Evolutionary conservation across 2,329 filamentous ascomycete species (phyloP).

Genomic region (Neopestalotiopsis rosae): DNA sequence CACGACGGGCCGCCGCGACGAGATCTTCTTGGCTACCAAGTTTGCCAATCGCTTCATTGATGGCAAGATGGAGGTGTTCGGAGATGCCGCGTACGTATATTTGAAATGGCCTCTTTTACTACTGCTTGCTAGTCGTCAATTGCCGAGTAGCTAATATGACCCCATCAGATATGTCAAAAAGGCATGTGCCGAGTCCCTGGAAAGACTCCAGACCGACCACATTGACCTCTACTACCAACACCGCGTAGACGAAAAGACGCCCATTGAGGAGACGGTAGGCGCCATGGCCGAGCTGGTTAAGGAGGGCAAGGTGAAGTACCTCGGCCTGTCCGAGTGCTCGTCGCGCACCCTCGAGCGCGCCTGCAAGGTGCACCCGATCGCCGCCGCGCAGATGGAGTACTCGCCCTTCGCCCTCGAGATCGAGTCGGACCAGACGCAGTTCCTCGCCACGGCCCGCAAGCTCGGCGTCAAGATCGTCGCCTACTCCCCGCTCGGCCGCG

Average conservation of each 20-base stretch:
- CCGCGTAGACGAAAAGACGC: constrained; percentile 49
- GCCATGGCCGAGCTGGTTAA: constrained; percentile 52
- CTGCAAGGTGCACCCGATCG: constrained; percentile 50
- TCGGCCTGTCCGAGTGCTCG: constrained; percentile 55
- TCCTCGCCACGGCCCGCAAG: constrained; percentile 57
- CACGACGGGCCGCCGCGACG: constrained; percentile 48
- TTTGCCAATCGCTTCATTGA: constrained; percentile 46
- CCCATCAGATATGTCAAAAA: constrained; percentile 32
- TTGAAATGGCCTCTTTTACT: neutral
- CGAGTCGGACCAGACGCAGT: constrained; percentile 52
- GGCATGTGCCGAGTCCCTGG: constrained; percentile 41
- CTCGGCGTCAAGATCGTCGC: constrained; percentile 59
- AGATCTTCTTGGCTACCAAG: constrained; percentile 59
- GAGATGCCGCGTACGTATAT: constrained; percentile 9
- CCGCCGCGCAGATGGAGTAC: constrained; percentile 58
- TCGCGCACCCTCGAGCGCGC: constrained; percentile 52
- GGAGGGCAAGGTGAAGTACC: constrained; percentile 57
- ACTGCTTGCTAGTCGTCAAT: no score
- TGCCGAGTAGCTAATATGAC: neutral
- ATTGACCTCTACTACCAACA: constrained; percentile 62
- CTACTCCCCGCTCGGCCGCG: constrained; percentile 49
- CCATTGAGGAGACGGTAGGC: constrained; percentile 52
- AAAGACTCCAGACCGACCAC: constrained; percentile 52
- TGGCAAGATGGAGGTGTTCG: constrained; percentile 27
- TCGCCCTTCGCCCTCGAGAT: constrained; percentile 61